phyloP scores from a whole-genome alignment of 352 stramenopile species.

The Pythium apleroticum region DNA sequence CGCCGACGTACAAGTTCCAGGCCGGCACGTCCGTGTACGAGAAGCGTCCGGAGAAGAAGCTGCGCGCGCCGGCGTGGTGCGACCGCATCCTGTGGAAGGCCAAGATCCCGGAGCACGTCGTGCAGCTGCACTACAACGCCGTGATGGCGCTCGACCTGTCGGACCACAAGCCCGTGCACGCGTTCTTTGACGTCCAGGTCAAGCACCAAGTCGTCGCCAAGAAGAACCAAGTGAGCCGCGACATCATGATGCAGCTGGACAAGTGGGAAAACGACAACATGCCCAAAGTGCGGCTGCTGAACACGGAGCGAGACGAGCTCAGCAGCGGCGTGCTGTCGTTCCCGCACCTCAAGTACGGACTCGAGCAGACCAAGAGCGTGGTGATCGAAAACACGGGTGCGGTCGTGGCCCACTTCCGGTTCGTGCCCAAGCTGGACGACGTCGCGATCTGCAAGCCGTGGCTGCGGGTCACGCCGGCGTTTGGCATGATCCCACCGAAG shows the following conservation, averaged over 20 bases:
- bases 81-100: slow-evolving; percentile 87
- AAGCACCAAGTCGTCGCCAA: slow-evolving; percentile 92
- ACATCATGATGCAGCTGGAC: slow-evolving; percentile 95
- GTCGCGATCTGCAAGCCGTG: slow-evolving; percentile 89
- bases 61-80: slow-evolving; percentile 97
- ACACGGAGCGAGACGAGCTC: slow-evolving; percentile 35
- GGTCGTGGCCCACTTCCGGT: slow-evolving; percentile 94
- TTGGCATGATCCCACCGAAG: slow-evolving; percentile 83
- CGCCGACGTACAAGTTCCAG: slow-evolving; percentile 98
- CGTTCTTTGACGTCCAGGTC: slow-evolving; percentile 88
- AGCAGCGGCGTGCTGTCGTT: slow-evolving; percentile 72
- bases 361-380: slow-evolving; percentile 62
- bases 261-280: slow-evolving; percentile 97
- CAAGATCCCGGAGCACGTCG: slow-evolving; percentile 51
- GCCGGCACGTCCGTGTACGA: slow-evolving; percentile 96
- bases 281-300: slow-evolving; percentile 88
- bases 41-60: slow-evolving; percentile 97
- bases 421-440: slow-evolving; percentile 91
- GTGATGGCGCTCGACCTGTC: slow-evolving; percentile 92
- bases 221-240: slow-evolving; percentile 89
- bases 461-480: slow-evolving; percentile 89
- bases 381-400: slow-evolving; percentile 91
- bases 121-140: slow-evolving; percentile 85
- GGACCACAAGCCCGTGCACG: slow-evolving; percentile 98
- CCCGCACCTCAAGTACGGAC: slow-evolving; percentile 55